Evolutionary conservation across 2,329 filamentous ascomycete species (phyloP).

Genomic region (Penicillium sp.): DNA sequence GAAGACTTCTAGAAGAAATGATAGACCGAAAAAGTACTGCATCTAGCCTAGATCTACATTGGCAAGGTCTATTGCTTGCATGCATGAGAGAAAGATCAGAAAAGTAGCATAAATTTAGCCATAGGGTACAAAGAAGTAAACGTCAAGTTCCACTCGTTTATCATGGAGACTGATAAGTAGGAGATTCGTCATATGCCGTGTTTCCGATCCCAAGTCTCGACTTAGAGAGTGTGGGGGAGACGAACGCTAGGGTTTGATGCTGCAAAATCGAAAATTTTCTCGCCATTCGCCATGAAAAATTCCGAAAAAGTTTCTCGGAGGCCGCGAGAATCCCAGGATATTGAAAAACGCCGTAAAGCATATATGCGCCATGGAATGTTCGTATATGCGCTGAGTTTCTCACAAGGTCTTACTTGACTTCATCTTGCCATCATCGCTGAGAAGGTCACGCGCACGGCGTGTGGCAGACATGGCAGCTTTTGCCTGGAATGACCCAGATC

Average conservation of each 20-base stretch:
- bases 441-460: constrained; percentile 29
- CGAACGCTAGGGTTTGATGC: not conserved
- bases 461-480: constrained; percentile 44
- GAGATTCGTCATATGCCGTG: not conserved
- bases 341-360: not conserved
- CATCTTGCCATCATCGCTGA: not conserved
- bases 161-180: not conserved
- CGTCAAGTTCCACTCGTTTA: constrained; percentile 1
- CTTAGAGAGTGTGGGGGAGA: too few relatives aligned
- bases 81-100: not conserved
- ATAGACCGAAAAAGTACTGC: not conserved
- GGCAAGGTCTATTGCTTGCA: not conserved
- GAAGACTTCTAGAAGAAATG: not conserved
- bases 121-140: not conserved
- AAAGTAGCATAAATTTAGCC: not conserved
- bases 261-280: not conserved
- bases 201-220: not conserved
- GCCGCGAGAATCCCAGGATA: not conserved
- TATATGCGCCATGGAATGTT: not conserved
- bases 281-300: not conserved
- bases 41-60: not conserved
- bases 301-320: not conserved
- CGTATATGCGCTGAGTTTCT: not conserved
- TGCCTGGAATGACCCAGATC: constrained; percentile 48
- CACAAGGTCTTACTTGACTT: not conserved